Evolutionary conservation across 768 basidiomycete species (phyloP).

Genomic region (Crassisporium funariophilum): DNA sequence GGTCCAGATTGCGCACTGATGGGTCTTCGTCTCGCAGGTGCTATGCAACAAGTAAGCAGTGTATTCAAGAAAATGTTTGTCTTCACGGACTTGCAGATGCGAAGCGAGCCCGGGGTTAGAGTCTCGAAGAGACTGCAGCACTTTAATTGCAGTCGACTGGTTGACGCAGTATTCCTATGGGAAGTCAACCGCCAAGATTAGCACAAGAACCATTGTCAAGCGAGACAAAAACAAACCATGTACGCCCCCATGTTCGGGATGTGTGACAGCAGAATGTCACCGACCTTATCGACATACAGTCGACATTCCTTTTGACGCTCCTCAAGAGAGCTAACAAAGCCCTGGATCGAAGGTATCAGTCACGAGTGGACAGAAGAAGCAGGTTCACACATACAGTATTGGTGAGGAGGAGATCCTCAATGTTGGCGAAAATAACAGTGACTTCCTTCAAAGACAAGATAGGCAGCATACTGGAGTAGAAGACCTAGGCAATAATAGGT

Average conservation of each 20-base stretch:
- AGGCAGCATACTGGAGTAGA: conserved; percentile 78
- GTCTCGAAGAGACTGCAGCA: conserved; percentile 72
- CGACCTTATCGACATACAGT: conserved; percentile 88
- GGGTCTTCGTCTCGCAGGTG: conserved; percentile 73
- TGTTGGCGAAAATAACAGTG: conserved; percentile 86
- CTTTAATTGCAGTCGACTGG: conserved; percentile 75
- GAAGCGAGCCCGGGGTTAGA: conserved; percentile 63
- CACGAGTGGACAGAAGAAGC: background rate
- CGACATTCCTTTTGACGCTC: conserved; percentile 89
- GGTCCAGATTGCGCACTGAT: conserved; percentile 75
- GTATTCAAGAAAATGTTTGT: background rate
- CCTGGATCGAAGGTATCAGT: conserved; percentile 36
- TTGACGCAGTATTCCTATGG: conserved; percentile 87
- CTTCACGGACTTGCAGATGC: conserved; percentile 62
- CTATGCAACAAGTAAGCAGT: conserved; percentile 36
- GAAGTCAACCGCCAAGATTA: background rate
- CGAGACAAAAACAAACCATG: conserved; percentile 53
- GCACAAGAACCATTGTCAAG: background rate
- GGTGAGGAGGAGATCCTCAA: conserved; percentile 88
- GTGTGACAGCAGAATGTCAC: conserved; percentile 78
- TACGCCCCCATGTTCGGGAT: conserved; percentile 81
- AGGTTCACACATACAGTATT: conserved; percentile 66
- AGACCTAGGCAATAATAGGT: conserved; percentile 53
- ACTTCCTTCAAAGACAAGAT: conserved; percentile 76
- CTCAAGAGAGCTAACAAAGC: conserved; percentile 86